Conservation (phyloP, 2,329 filamentous ascomycete species). For the Chaetomium sp. region DNA sequence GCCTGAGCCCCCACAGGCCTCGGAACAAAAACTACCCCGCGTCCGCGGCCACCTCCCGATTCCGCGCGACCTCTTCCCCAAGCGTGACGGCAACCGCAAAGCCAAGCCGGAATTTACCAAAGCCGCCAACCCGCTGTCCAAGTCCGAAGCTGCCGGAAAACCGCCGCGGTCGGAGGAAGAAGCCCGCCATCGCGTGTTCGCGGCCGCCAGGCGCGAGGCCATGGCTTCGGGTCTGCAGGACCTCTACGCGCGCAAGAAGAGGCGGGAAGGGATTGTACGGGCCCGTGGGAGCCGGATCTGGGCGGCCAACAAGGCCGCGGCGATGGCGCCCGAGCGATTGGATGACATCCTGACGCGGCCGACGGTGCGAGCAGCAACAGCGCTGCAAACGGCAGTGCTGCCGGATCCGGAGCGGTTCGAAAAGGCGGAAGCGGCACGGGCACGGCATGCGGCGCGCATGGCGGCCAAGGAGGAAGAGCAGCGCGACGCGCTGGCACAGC, state of each 20-base stretch:
- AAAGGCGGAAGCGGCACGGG: constrained; percentile 40
- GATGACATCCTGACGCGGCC: constrained; percentile 72
- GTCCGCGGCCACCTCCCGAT: constrained; percentile 77
- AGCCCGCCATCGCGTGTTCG: constrained; percentile 67
- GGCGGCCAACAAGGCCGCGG: constrained; percentile 38
- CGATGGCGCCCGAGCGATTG: constrained; percentile 60
- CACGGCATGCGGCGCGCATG: constrained; percentile 37
- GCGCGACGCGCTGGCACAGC: constrained; percentile 67
- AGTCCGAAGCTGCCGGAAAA: constrained; percentile 30
- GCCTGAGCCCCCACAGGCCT: constrained; percentile 67
- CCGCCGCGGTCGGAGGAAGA: constrained; percentile 34
- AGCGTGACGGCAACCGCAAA: constrained; percentile 50
- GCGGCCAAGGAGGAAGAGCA: constrained; percentile 52
- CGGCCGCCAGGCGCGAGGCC: constrained; percentile 63
- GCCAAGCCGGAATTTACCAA: constrained; percentile 53
- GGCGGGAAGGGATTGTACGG: constrained; percentile 29
- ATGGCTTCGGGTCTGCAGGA: constrained; percentile 64
- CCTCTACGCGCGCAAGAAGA: constrained; percentile 60
- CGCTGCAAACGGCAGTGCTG: constrained; percentile 43
- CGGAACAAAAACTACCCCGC: constrained; percentile 38
- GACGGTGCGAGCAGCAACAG: constrained; percentile 51
- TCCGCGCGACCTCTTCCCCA: constrained; percentile 72
- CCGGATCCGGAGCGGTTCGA: constrained; percentile 58
- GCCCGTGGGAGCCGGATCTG: constrained; percentile 38
- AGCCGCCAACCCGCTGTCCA: constrained; percentile 51